Percentiles rank a stretch among this genome's conserved stretches.
phyloP scores from a whole-genome alignment of 441 rosid genomes.

The Flueggea neowawraea region DNA sequence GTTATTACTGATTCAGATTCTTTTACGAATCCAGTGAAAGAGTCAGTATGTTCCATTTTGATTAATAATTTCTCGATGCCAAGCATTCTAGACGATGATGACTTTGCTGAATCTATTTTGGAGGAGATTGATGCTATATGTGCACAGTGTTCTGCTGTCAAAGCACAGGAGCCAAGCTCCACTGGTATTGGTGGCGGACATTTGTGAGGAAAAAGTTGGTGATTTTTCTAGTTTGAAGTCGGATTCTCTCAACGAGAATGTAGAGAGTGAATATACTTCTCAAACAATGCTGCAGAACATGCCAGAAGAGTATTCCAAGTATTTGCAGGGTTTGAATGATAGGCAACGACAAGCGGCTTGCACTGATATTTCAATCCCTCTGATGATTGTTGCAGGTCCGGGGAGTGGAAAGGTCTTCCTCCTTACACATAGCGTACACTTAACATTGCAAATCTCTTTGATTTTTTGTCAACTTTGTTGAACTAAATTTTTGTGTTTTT shows the following conservation, averaged over 20 bases:
- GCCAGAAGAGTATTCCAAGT: constrained; percentile 64
- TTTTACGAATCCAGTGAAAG: constrained; percentile 46
- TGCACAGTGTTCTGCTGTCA: constrained; percentile 46
- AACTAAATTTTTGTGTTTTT: constrained; percentile 19
- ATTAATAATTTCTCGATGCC: constrained; percentile 28
- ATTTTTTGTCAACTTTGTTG: constrained; percentile 12
- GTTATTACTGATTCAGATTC: constrained; percentile 20
- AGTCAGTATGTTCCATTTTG: constrained; percentile 24
- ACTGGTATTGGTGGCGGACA: constrained; percentile 12
- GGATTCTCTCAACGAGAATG: constrained; percentile 15
- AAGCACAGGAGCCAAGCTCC: constrained; percentile 25
- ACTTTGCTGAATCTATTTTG: constrained; percentile 59
- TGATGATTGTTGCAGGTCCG: constrained; percentile 95
- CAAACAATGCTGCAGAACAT: constrained; percentile 28
- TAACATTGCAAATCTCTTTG: constrained; percentile 2
- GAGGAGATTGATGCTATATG: constrained; percentile 71
- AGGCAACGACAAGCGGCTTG: constrained; percentile 89
- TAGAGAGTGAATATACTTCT: constrained; percentile 25
- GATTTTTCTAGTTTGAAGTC: constrained; percentile 16
- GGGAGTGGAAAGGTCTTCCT: constrained; percentile 89
- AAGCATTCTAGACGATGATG: constrained; percentile 71
- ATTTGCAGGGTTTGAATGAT: constrained; percentile 70
- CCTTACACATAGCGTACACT: no score
- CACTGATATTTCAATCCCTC: constrained; percentile 67
- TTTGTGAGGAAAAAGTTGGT: constrained; percentile 16